Evolutionary conservation across 495 filamentous ascomycete genomes (phyloP), one percentile per base, ranked within the genome.

Genomic region (Aspergillus wentii): DNA sequence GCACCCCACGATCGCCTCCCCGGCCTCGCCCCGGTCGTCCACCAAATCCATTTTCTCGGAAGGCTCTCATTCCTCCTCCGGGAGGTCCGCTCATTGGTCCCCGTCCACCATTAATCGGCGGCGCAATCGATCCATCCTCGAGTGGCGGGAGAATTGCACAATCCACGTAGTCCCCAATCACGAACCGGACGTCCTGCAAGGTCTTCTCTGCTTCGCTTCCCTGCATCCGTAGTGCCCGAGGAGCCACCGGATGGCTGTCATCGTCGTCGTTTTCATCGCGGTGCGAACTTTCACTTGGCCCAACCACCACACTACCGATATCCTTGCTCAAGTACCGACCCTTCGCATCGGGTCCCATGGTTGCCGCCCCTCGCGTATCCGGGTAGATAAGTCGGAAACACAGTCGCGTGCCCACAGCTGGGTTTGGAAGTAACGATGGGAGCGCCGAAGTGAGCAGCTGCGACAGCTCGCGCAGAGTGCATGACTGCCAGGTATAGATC

Each of bases 401-500:
- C 26, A 95, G 72, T 30, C 90, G 78, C 3, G 88, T 90, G 40
- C 90, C 89, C 30, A 88, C 73, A 15, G 78, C 74, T 0, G 85
- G 87, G 35, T 70, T 49, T n/a, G 90, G 86, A 16, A 95, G 77
- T 38, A 90, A 57, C 17, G 57, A 53, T 0, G 85, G 85, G 1
- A 88, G 64, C 0, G 84, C 74, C 38, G 71, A 64, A 26, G 74
- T 75, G 31, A 90, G 76, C 14, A 95, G 81, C 52, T 83, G 78
- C 5, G 83, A 76, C 22, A 96, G 82, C 63, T 96, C 88, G 50
- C 72, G 69, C 11, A 98, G 77, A 8, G 87, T 86, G 69, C 85
- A 90, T 53, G 76, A 78, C 39, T 75, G 75, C 87, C 88, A 95
- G 50, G 89, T 91, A 74, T 95, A 90, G 54, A 96, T 84, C 42